Evolutionary conservation across 2,329 filamentous ascomycete species (phyloP), one percentile per base, ranked within the genome.

Genomic region (Fusarium sp.): DNA sequence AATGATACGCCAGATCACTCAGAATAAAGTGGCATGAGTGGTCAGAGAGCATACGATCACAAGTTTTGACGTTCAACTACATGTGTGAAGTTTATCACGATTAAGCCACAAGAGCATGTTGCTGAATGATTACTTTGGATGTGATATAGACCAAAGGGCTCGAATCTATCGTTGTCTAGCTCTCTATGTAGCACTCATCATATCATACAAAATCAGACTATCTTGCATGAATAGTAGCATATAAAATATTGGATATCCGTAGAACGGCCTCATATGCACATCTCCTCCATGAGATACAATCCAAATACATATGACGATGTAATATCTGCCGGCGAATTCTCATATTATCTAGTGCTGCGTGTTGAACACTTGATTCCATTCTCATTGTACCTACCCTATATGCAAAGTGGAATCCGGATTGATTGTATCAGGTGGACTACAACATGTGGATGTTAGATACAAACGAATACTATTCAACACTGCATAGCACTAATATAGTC

Each of bases 21-120:
- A 50, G n/a, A 59, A 51, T 66, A 73, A 62, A 61, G 71, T 74
- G 71, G 71, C 63, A 71, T 58, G 47, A 69, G 59, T 70, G 42
- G 54, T 57, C 65, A 63, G 63, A 16, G 22, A 20, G 35, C 31
- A 44, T 50, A 61, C 45, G 51, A 65, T 35, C 42, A 35, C 28
- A 7, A 22, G 16, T 24, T 15, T 42, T 15, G 31, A 36, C 22
- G 6, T 66, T 67, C 35, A 45, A 51, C 55, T 35, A 35, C 39
- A 12, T 35, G 16, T 7, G 4, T 14, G 11, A 30, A 38, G 24
- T 39, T 39, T 11, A n/a, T 39, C 14, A n/a, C 14, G 33, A 10
- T n/a, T 30, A 7, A 28, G 28, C 15, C 8, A n/a, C 15, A 28
- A 9, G 14, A 28, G 6, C 7, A n/a, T 30, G 4, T 13, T 39